Percentiles rank a stretch among this genome's conserved stretches.
These are phyloP conservation scores for Pythium chondricola DNA, from an alignment of 352 stramenopile species.

Conservation along the genomic window DNA sequence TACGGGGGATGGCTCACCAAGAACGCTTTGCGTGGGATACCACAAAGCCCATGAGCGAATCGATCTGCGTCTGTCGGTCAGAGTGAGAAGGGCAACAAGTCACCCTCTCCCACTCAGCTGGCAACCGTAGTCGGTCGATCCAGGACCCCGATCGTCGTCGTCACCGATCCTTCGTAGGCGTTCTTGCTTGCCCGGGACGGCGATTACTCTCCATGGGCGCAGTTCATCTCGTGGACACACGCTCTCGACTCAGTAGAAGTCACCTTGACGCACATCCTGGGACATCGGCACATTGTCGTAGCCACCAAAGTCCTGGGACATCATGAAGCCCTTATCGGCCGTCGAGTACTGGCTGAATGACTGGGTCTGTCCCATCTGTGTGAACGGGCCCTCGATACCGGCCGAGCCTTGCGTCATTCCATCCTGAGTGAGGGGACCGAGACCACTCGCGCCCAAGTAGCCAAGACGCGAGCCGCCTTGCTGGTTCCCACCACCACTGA, in stretches of 20 bases:
- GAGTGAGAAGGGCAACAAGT: no score
- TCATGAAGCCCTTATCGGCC: conserved; percentile 70
- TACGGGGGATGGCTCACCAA: no score
- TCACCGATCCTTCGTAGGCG: no score
- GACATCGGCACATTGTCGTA: conserved; percentile 77
- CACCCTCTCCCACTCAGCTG: no score
- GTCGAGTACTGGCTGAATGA: conserved; percentile 80
- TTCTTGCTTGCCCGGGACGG: no score
- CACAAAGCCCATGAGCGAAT: no score
- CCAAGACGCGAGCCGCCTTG: conserved; percentile 18
- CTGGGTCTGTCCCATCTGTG: conserved; percentile 71
- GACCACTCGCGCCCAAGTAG: conserved; percentile 21
- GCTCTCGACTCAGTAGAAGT: conserved; percentile 57
- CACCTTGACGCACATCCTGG: conserved; percentile 52
- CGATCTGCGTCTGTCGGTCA: no score
- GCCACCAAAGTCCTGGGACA: conserved; percentile 82
- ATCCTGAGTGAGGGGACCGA: conserved; percentile 73
- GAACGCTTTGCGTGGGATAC: no score
- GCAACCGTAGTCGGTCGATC: no score
- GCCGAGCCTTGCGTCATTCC: conserved; percentile 57
- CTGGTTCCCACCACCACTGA: conserved; percentile 8
- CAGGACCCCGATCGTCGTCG: background rate
- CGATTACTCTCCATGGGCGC: no score
- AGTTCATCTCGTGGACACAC: background rate
- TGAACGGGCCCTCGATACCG: conserved; percentile 70